Percentiles rank a stretch among this genome's conserved stretches.
Evolutionary conservation across 2,329 filamentous ascomycete species (phyloP).

Genomic region (Cyphellophora attinorum): DNA sequence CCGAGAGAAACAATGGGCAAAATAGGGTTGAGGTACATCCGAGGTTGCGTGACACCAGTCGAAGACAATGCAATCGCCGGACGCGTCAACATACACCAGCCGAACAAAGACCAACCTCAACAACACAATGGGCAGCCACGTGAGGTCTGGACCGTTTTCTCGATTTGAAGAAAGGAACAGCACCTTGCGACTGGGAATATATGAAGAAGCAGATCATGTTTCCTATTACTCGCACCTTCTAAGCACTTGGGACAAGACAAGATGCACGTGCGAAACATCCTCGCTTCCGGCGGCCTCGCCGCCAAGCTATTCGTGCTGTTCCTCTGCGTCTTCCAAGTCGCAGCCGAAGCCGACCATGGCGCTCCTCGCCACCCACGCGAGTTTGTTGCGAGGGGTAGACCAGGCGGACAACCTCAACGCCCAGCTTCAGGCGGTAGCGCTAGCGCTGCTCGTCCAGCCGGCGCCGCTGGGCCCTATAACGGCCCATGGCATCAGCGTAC

Average conservation of each 20-base stretch:
- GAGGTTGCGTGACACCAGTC: too few relatives aligned
- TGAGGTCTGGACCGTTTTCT: not conserved
- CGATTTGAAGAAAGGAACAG: not conserved
- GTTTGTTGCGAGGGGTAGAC: too few relatives aligned
- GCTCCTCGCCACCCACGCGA: not conserved
- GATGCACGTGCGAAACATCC: not conserved
- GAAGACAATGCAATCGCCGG: too few relatives aligned
- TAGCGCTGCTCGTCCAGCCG: not conserved
- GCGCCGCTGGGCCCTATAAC: not conserved
- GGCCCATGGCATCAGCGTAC: constrained; percentile 1
- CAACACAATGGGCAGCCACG: constrained; percentile 1
- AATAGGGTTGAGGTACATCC: too few relatives aligned
- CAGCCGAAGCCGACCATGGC: constrained; percentile 14
- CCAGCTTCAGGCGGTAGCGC: not conserved
- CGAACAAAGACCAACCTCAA: too few relatives aligned
- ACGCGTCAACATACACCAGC: too few relatives aligned
- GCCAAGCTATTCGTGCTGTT: constrained; percentile 32
- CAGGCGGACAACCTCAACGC: constrained; percentile 1
- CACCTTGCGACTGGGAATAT: not conserved
- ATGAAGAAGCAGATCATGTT: not conserved
- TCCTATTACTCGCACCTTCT: not conserved
- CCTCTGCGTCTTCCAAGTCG: constrained; percentile 46
- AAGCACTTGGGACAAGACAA: not conserved
- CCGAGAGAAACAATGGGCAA: too few relatives aligned
- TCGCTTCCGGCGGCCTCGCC: not conserved